These are phyloP conservation scores for Hordeum marinum DNA, from an alignment of 176 grass and related monocot genomes.

Conservation along the genomic window DNA sequence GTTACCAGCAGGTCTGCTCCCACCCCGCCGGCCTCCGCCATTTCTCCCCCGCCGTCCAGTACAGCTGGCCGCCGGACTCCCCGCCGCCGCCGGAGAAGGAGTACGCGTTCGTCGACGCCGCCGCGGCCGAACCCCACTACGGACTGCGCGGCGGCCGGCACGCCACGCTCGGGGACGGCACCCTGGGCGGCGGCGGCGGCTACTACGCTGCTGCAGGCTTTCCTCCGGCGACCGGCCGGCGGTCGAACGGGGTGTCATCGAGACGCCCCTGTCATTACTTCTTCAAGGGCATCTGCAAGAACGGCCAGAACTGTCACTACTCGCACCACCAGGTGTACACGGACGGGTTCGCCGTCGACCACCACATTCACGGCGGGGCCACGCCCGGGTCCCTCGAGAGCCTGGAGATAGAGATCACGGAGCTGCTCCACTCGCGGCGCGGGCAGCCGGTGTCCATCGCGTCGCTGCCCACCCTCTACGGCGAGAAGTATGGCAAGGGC, in stretches of 20 bases:
- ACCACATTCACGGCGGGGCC: not conserved
- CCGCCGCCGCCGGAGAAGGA: slow-evolving; percentile 13
- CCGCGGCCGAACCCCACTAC: slow-evolving; percentile 4
- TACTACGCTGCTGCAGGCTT: slow-evolving; percentile 17
- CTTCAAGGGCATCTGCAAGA: slow-evolving; percentile 73
- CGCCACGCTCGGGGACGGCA: slow-evolving; percentile 32
- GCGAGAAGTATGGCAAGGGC: slow-evolving; percentile 69
- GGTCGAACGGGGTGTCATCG: slow-evolving; percentile 20
- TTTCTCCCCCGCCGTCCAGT: slow-evolving; percentile 35
- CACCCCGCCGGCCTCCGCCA: slow-evolving; percentile 3
- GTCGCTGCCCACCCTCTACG: slow-evolving; percentile 69
- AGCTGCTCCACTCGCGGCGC: slow-evolving; percentile 50
- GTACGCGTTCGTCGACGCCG: not conserved
- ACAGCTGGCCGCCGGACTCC: slow-evolving; percentile 32
- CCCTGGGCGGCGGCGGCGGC: not conserved
- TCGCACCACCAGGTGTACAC: slow-evolving; percentile 43
- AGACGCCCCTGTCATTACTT: slow-evolving; percentile 74
- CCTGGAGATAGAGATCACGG: slow-evolving; percentile 56
- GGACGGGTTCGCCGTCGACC: slow-evolving; percentile 20
- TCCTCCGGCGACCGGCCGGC: slow-evolving; percentile 8
- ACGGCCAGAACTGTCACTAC: slow-evolving; percentile 65
- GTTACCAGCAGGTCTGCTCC: slow-evolving; percentile 27
- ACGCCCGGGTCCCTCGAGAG: slow-evolving; percentile 30
- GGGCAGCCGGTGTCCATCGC: slow-evolving; percentile 82
- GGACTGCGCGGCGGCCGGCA: slow-evolving; percentile 7